Evolutionary conservation across 495 filamentous ascomycete species (phyloP), one percentile per base, ranked within the genome.

Genomic region (Letharia lupina): DNA sequence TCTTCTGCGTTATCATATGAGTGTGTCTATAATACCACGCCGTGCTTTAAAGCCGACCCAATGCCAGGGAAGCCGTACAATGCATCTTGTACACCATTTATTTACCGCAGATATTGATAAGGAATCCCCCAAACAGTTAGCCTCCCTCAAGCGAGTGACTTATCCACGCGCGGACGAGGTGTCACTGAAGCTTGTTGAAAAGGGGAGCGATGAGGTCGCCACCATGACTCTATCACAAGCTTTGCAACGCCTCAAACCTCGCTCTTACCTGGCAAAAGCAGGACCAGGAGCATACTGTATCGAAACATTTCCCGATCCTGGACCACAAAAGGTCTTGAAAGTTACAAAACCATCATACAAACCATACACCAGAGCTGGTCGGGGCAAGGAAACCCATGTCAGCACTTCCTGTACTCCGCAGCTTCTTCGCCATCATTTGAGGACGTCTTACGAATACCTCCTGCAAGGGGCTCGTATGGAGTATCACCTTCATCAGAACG

Each of bases 301-400:
- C 2, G 2, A 37, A 58, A 16, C 13, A 3, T n/a, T 57, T 7
- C 6, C 20, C 23, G 1, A 41, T 33, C 7, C 47, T n/a, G 35
- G 9, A n/a, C 12, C 33, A 31, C 2, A 12, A 33, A 7, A 23
- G 20, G 16, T 10, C 13, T 23, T 39, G 31, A 35, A 23, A 7
- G 18, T 16, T 0, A 28, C 37, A 37, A 18, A 6, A 16, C 13
- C 13, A 42, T 16, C 9, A 33, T 20, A 31, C 16, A 56, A 56
- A 56, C 28, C 31, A 10, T 57, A 0, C 2, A 57, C 3, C 4
- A 6, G 63, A 35, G 4, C 10, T 1, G 63, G 52, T 9, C 23
- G 41, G 11, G 42, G 47, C 37, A 65, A 65, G 45, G 63, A 65
- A 20, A 6, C 47, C 41, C 63, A 54, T 20, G 18, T 45, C 33